phyloP scores from a whole-genome alignment of 2,329 filamentous ascomycete genomes.

The Aspergillus luchuensis region DNA sequence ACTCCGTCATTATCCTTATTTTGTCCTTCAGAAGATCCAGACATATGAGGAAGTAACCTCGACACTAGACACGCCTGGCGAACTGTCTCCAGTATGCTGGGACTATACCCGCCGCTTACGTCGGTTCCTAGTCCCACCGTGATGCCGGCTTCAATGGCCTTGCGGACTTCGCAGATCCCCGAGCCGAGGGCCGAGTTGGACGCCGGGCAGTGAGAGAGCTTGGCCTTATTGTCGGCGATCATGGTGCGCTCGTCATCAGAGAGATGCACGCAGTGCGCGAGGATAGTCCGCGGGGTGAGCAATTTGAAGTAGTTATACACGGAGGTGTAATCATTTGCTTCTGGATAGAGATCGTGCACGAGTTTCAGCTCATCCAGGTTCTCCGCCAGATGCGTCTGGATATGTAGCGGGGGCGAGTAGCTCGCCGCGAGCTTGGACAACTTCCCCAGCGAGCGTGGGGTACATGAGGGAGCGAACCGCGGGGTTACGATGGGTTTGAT shows the following conservation, averaged over 20 bases:
- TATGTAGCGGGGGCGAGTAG: conserved; percentile 58
- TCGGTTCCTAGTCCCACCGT: conserved; percentile 87
- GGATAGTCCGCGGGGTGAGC: conserved; percentile 71
- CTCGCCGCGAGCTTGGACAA: conserved; percentile 67
- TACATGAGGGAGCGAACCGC: conserved; percentile 61
- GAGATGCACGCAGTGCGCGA: conserved; percentile 84
- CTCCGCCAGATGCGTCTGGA: conserved; percentile 91
- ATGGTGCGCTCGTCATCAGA: conserved; percentile 65
- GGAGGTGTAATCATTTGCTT: conserved; percentile 65
- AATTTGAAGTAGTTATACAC: conserved; percentile 77
- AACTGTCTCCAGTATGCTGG: conserved; percentile 79
- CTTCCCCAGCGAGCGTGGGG: conserved; percentile 55
- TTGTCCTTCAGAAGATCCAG: conserved; percentile 41
- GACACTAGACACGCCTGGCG: conserved; percentile 79
- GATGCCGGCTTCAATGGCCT: conserved; percentile 72
- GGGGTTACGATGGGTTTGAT: conserved; percentile 79
- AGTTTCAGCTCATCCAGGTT: conserved; percentile 73
- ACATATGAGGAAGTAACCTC: conserved; percentile 58
- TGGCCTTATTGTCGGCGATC: conserved; percentile 62
- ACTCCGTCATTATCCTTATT: not conserved
- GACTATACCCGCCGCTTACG: conserved; percentile 82
- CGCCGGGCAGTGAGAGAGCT: conserved; percentile 82
- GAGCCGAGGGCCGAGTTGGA: conserved; percentile 82
- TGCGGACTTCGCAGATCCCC: conserved; percentile 74
- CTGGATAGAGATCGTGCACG: conserved; percentile 70